Evolutionary conservation across 1,284 basidiomycete species (phyloP).

Genomic region (Singerocomus inundabilis): DNA sequence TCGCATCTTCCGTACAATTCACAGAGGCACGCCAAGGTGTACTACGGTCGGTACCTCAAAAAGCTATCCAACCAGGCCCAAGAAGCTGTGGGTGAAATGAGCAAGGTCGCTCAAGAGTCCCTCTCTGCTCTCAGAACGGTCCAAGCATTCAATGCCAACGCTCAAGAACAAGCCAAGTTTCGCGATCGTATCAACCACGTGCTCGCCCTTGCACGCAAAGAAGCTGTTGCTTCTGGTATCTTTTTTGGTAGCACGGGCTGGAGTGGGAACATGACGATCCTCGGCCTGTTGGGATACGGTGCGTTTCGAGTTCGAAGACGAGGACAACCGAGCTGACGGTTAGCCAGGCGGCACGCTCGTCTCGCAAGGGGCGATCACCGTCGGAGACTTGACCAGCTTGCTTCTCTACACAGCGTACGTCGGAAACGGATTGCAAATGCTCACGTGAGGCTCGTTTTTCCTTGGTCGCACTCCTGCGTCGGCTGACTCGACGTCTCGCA

Average conservation of each 20-base stretch:
- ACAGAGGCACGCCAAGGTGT: conserved; percentile 53
- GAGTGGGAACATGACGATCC: conserved; percentile 91
- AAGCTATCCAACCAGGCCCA: conserved; percentile 90
- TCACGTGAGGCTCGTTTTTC: conserved; percentile 59
- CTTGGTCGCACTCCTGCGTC: background rate
- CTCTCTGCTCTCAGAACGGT: conserved; percentile 93
- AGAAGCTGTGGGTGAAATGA: conserved; percentile 93
- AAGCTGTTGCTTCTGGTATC: conserved; percentile 87
- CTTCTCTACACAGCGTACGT: conserved; percentile 93
- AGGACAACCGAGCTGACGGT: background rate
- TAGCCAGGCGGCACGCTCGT: conserved; percentile 83
- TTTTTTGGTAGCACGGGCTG: conserved; percentile 94
- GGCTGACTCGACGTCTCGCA: conserved; percentile 4
- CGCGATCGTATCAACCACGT: conserved; percentile 67
- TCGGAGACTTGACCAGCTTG: conserved; percentile 88
- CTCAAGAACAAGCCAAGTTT: conserved; percentile 74
- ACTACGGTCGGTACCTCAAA: conserved; percentile 94
- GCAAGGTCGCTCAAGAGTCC: conserved; percentile 88
- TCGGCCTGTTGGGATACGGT: conserved; percentile 92
- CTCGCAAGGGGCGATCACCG: conserved; percentile 81
- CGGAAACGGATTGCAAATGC: conserved; percentile 75
- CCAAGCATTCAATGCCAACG: conserved; percentile 82
- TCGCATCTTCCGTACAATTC: background rate
- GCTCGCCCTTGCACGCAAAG: conserved; percentile 77
- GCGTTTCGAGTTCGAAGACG: conserved; percentile 3